Base-by-base conservation (phyloP, 108 stramenopile genomes). In the Skeletonema tropicum region DNA sequence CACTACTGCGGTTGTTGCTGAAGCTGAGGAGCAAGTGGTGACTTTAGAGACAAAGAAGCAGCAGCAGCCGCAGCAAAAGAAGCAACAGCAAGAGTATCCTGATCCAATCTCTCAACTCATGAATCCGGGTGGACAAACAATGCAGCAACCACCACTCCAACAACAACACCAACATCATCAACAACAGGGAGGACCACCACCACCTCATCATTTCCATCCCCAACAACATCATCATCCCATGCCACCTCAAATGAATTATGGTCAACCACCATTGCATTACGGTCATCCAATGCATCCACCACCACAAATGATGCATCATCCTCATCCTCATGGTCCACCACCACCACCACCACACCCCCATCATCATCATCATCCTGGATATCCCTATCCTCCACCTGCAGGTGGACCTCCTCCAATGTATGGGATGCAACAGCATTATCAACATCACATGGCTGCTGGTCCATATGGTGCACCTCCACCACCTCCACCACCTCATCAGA, bases 81-180 rank as follows among this genome's bases (percentile, higher is more conserved):
- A 72, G 12, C 73, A 76, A 35, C 66, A 73, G 21, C 57, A 64
- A 48, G 39, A 71, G 42, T 64, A 73, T 29, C 75, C 59, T 42
- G 80, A 82, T 82, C 66, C 81, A 5, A 73, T 80, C 15, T 68
- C 64, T 30, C 60, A 73, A 66, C 69, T 79, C 39, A 82, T 80
- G 81, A 74, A 85, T 62, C 83, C 83, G 0, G 72, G 79, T 3
- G 80, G 74, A 17, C 52, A 71, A 65, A 60, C 70, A 23, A 30
- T 19, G 26, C 70, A 71, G 33, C 48, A 61, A 6, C 70, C 57
- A 38, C 75, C 63, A 39, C 29, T 10, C 19, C 68, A 60, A 3
- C 58, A 66, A 55, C 74, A 52, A 9, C 64, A 46, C 57, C 64
- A 74, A 5, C 64, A 12, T 17, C 17, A 68, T 21, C 64, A 39